These are phyloP conservation scores for Ceriops tagal DNA, from an alignment of 345 rosid genomes.

Conservation along the genomic window DNA sequence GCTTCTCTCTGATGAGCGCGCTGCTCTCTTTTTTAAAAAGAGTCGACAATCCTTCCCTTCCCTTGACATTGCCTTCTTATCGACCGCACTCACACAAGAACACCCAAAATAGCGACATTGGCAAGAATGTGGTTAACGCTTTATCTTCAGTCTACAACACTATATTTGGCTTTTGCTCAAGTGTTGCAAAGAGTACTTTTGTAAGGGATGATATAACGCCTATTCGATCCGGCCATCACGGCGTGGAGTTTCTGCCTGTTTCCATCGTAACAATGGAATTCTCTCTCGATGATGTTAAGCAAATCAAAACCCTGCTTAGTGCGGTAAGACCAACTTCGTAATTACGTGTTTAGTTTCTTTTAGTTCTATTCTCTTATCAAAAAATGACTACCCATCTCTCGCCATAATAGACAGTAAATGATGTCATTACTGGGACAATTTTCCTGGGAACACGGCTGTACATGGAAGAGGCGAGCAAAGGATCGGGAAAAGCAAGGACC, in stretches of 20 bases:
- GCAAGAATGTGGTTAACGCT: not conserved
- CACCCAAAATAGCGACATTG: not conserved
- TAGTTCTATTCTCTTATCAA: not conserved
- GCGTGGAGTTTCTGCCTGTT: constrained; percentile 36
- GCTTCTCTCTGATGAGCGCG: constrained; percentile 52
- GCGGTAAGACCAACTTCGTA: constrained; percentile 11
- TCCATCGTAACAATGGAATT: constrained; percentile 23
- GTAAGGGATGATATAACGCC: constrained; percentile 34
- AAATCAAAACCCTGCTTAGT: constrained; percentile 37
- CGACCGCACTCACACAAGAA: not conserved
- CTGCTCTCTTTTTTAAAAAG: constrained; percentile 52
- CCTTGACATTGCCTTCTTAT: constrained; percentile 39
- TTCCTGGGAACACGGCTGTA: constrained; percentile 45
- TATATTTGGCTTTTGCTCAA: constrained; percentile 29
- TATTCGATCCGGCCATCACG: constrained; percentile 33
- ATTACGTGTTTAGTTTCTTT: not conserved
- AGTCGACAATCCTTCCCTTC: constrained; percentile 42
- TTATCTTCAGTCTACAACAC: constrained; percentile 23
- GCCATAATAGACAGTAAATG: constrained; percentile 43
- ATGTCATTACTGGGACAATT: constrained; percentile 45
- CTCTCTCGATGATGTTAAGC: constrained; percentile 35
- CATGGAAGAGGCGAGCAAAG: constrained; percentile 28
- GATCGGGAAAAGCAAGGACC: constrained; percentile 16
- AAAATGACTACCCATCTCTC: not conserved
- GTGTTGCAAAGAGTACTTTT: constrained; percentile 35